Base-by-base conservation (phyloP, 768 basidiomycete genomes). In the Mycena sanguinolenta region DNA sequence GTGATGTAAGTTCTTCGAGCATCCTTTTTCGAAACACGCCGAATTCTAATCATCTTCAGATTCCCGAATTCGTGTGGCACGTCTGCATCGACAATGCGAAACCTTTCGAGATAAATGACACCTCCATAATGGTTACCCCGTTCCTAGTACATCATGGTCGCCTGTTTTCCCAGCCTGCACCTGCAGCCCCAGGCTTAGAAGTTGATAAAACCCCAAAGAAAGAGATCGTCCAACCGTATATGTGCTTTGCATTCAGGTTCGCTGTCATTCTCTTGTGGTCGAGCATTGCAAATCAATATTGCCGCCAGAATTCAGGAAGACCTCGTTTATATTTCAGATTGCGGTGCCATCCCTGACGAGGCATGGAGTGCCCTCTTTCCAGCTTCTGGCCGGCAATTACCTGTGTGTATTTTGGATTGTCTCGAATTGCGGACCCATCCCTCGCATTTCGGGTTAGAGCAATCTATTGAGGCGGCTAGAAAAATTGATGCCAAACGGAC, bases 41-140 rank as follows among this genome's bases (percentile, higher is more conserved):
- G 21, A 27, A 54, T 10, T 38, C 21, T 53, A n/a, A 21, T 32
- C 52, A 57, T 73, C 59, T 55, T 44, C 44, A 95, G 91, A 90
- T 96, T 16, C 95, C 95, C 7, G 90, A 92, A 70, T 91, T 96
- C 76, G 85, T 86, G 75, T 96, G 92, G 92, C 92, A 94, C 73
- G 88, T 96, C 60, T 69, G 67, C 53, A 90, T 96, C 72, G 86
- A 90, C 50, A 89, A 94, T 71, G 85, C 85, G 21, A 83, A 86
- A 28, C 85, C 90, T 2, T 93, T 96, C 71, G 88, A 91, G 63
- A 88, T 96, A 28, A 85, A 82, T 60, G 85, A 88, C 63, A 92
- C 89, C 4, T 90, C 89, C 5, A 85, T 94, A 68, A 74, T 80
- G 58, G 79, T 95, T 13, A 90, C 87, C 13, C 93, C 94, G 9